Evolutionary conservation across 768 basidiomycete species (phyloP), one percentile per base, ranked within the genome.

Genomic region (Chlorophyllum brunneum): DNA sequence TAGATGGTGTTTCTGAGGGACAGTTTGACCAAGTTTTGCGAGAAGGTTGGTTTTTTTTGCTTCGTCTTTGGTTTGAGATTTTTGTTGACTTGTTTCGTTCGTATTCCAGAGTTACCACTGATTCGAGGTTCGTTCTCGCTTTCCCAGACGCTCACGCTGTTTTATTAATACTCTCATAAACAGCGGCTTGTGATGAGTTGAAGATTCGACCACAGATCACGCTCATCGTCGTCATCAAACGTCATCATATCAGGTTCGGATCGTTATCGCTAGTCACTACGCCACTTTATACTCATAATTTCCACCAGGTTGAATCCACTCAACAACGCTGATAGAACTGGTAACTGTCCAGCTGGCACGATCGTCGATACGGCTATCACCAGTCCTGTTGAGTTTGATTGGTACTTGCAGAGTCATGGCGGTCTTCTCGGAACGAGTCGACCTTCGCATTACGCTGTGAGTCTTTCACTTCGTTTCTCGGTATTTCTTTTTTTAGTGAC

Each of bases 191-290:
- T 56, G 54, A 48, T 0, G 76, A 80, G 4, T 59, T 86, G 1
- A 70, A 71, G 5, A 83, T 90, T 30, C 70, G 29, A 72, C 1
- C 80, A 81, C 0, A 81, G 46, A 86, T 92, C 26, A 92, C 91
- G 0, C 69, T 92, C 20, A 78, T 92, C 45, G 73, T 92, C 22
- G 90, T 92, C 5, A 89, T 87, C 13, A 93, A 92, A 62, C 76
- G 85, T 2, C 85, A 87, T 61, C 85, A 85, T 48, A 75, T 83
- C 44, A 72, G 81, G 61, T 70, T 51, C 27, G 62, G 50, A 41
- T 1, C 39, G 2, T 18, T n/a, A 16, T 26, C 33, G 16, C 26
- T 34, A 13, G 6, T 8, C 29, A 9, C 5, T 27, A 5, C 3
- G 44, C 6, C 11, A 3, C 36, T 18, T 37, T 42, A 8, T 43